phyloP scores from a whole-genome alignment of 306 rosid genomes.

The Hippophae rhamnoides region DNA sequence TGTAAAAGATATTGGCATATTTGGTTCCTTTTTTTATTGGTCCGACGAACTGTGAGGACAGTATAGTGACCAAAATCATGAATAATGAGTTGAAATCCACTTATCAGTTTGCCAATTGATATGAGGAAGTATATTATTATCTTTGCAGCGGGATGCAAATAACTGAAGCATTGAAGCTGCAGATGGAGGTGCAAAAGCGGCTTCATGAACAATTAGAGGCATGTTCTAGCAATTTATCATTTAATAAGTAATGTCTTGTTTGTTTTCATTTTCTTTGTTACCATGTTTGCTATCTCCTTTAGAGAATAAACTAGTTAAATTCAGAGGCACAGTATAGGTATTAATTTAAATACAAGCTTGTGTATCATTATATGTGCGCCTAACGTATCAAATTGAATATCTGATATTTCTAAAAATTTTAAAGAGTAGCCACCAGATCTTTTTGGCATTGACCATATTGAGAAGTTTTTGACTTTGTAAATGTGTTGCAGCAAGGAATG shows the following conservation, averaged over 20 bases:
- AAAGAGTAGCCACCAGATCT: too few relatives aligned
- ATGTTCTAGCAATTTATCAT: slow-evolving; percentile 19
- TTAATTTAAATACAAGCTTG: too few relatives aligned
- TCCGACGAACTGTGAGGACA: slow-evolving; percentile 7
- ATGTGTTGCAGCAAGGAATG: neutral
- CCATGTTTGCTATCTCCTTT: neutral
- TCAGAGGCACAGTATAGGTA: neutral
- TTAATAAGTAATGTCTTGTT: slow-evolving; percentile 5
- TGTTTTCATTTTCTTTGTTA: slow-evolving; percentile 1
- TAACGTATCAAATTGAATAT: too few relatives aligned
- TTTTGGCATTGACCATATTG: too few relatives aligned
- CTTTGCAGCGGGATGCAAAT: slow-evolving; percentile 86
- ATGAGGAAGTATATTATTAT: slow-evolving; percentile 13
- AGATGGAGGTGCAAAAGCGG: slow-evolving; percentile 99
- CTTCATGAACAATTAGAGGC: slow-evolving; percentile 97
- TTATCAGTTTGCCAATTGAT: neutral
- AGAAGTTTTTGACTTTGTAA: too few relatives aligned
- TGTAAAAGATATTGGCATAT: too few relatives aligned
- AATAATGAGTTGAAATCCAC: neutral
- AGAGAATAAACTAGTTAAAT: neutral
- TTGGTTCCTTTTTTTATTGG: neutral
- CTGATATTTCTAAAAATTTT: too few relatives aligned
- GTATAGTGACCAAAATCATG: neutral
- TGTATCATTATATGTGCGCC: too few relatives aligned
- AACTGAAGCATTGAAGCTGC: slow-evolving; percentile 94